Base-by-base conservation (phyloP, 176 grass and related monocot species). In the Aegilops umbellulata region DNA sequence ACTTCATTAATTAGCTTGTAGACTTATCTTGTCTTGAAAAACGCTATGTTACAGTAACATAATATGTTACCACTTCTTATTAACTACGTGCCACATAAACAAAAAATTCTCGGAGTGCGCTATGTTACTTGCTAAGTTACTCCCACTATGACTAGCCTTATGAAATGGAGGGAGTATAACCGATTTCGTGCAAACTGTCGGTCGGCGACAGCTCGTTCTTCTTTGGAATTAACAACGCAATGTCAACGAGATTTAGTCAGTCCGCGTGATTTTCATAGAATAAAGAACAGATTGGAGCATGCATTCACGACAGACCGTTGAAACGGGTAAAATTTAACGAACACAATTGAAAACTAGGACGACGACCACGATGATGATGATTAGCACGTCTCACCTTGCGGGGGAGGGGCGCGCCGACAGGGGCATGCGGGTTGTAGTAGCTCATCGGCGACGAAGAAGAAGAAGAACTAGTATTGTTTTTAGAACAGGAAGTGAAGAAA, bases 341-440 rank as follows among this genome's bases (percentile, higher is more conserved):
- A 30, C 3, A 12, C 2, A 69, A 36, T 17, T 24, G 7, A 70
- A 68, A 26, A 81, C 34, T 22, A 0, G 32, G 22, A 6, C 10
- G 62, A 11, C 1, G 61, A 65, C 17, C 23, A 47, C 5, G 49
- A 2, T 53, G 17, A 53, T 19, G 17, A 58, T 2, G 60, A 63
- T 64, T 13, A 42, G 29, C 75, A 23, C 6, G 75, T 47, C 31
- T 84, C 5, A 87, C 91, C 91, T 93, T 90, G 89, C 2, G 86
- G 69, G 36, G 85, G 82, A 1, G 90, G 74, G n/a, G 82, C 85
- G 82, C 85, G 58, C 85, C 90, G 81, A 71, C 87, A 44, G 80
- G 86, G 65, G 82, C 78, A 27, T 89, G 89, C 23, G 88, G 89
- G 62, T 88, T 90, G 87, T 92, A 72, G 85, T 95, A 92, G 90